Percentiles rank a stretch among this genome's conserved stretches.
Conservation (phyloP, 169 alveolate species). For the Plasmodium knowlesi region DNA sequence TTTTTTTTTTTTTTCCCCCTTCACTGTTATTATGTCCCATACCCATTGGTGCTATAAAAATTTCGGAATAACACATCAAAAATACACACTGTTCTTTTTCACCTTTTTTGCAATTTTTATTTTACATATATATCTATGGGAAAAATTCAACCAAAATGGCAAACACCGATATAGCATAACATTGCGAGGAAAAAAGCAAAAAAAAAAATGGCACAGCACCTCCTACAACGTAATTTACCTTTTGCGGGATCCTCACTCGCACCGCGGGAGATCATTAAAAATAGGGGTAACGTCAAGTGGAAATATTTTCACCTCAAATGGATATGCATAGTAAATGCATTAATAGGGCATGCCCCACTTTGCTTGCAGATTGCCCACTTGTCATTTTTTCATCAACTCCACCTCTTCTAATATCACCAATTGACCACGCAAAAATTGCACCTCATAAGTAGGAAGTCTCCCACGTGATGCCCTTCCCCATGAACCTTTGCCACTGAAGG, state of each 20-base stretch:
- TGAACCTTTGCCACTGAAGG: not conserved
- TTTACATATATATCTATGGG: not conserved
- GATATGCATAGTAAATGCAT: not conserved
- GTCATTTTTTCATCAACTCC: not conserved
- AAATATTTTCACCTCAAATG: not conserved
- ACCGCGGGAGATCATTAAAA: not conserved
- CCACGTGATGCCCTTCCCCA: not conserved
- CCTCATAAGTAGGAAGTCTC: not conserved
- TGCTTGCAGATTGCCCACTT: not conserved
- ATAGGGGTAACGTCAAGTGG: not conserved
- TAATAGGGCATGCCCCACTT: not conserved
- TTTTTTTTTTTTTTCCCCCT: not conserved
- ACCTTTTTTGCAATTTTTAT: not conserved
- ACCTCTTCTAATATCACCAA: not conserved
- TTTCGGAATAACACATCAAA: not conserved
- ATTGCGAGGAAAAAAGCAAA: not conserved
- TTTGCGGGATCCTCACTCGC: not conserved
- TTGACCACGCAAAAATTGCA: not conserved
- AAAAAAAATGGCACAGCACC: not conserved
- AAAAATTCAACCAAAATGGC: not conserved
- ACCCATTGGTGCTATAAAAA: not conserved
- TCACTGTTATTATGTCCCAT: not conserved
- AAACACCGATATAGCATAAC: not conserved
- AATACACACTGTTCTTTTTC: not conserved
- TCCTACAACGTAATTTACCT: conserved; percentile 4